Conservation (phyloP, 2,329 filamentous ascomycete species). For the Bipolaris oryzae region DNA sequence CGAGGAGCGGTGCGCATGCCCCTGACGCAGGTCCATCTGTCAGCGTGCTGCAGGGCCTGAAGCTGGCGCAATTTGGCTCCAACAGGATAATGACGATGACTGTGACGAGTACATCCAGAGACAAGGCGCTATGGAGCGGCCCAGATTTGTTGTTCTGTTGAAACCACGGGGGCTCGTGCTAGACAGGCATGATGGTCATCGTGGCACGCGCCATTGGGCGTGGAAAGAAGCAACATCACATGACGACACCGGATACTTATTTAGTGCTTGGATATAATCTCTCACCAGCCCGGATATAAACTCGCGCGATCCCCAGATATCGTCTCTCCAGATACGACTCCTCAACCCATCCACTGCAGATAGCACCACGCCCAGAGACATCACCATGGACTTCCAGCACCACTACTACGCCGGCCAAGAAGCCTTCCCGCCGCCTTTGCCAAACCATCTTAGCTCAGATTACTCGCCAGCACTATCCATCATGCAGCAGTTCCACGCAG, state of each 20-base stretch:
- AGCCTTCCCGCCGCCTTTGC: constrained; percentile 10
- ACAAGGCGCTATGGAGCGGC: constrained; percentile 26
- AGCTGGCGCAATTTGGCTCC: not conserved
- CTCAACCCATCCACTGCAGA: not conserved
- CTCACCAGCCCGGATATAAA: too few relatives aligned
- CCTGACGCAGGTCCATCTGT: not conserved
- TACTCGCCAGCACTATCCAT: constrained; percentile 12
- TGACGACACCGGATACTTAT: constrained; percentile 5
- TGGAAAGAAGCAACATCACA: constrained; percentile 9
- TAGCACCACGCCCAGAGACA: not conserved
- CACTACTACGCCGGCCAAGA: constrained; percentile 6
- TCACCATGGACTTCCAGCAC: constrained; percentile 3
- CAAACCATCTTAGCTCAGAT: constrained; percentile 6
- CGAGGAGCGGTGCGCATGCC: not conserved
- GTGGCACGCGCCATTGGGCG: constrained; percentile 12
- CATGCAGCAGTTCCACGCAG: constrained; percentile 12
- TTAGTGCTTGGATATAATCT: constrained; percentile 5
- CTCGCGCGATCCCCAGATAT: too few relatives aligned
- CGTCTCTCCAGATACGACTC: not conserved
- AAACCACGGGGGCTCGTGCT: constrained; percentile 14
- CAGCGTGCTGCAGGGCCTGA: not conserved
- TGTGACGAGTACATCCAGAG: constrained; percentile 50
- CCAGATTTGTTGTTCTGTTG: constrained; percentile 8
- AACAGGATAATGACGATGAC: constrained; percentile 13
- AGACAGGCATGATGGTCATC: constrained; percentile 1